Evolutionary conservation across 306 rosid genomes (phyloP), one percentile per base, ranked within the genome.

Genomic region (Corylus americana): DNA sequence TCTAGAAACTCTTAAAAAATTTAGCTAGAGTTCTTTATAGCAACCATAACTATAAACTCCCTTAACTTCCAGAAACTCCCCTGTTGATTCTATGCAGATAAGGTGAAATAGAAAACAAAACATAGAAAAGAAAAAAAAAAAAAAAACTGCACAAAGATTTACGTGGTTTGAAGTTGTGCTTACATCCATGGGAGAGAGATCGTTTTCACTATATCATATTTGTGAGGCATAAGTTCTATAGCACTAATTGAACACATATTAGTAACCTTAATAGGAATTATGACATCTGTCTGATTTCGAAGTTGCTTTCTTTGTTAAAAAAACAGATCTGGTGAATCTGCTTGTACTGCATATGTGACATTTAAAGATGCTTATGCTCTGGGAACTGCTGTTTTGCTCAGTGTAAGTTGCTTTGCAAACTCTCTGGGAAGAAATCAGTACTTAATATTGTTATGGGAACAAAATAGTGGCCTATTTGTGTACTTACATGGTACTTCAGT

Each of bases 311-410:
- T 63, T 70, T 82, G 50, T 70, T 71, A 76, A 35, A 70, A 42
- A 74, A 79, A 73, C 92, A 93, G 99, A 81, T 87, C 87, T 9
- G 91, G 81, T 37, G 97, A 87, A 63, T 54, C 83, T 83, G 89
- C 85, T 0, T 84, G 85, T 77, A 84, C 88, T 67, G 97, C 98
- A 78, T 95, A 91, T 76, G 98, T 95, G 86, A 93, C 96, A 74
- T 95, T 93, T 84, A 85, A 66, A 74, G 99, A 95, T 83, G 89
- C 90, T 55, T 93, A 89, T 91, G 94, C 98, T 80, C 76, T 91
- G 79, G 97, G 89, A 88, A 95, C 99, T 77, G 97, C 99, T 73
- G 78, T 90, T 39, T 70, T 95, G 84, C 92, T 95, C 63, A 90
- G 82, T 82, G 99, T 95, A 88, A 87, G 96, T 74, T 45, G 75